Evolutionary conservation across 2,329 filamentous ascomycete species (phyloP).

Genomic region (Microsporum ferrugineum): DNA sequence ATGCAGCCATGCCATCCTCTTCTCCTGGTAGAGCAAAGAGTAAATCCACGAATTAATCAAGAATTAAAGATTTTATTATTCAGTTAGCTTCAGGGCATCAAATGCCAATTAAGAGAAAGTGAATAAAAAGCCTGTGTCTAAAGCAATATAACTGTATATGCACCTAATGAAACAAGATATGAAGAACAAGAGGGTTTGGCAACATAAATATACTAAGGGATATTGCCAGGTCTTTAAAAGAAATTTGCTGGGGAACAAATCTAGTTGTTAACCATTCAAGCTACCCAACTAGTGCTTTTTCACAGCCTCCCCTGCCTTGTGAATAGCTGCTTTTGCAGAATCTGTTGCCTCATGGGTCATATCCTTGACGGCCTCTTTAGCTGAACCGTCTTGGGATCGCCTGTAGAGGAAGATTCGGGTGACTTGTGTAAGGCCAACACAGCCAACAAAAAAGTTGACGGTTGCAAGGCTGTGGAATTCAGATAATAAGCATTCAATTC

Average conservation of each 20-base stretch:
- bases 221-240: neutral
- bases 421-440: conserved; percentile 74
- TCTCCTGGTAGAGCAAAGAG: neutral
- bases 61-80: neutral
- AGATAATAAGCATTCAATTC: neutral
- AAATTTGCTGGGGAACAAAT: neutral
- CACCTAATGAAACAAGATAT: neutral
- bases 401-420: conserved; percentile 55
- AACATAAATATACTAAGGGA: neutral
- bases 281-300: conserved; percentile 21
- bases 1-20: neutral
- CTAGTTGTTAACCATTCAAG: neutral
- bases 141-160: neutral
- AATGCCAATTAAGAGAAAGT: neutral
- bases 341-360: conserved; percentile 28
- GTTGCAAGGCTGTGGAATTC: conserved; percentile 59
- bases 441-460: conserved; percentile 95
- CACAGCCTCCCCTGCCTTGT: conserved; percentile 24
- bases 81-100: neutral
- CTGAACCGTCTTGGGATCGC: conserved; percentile 44
- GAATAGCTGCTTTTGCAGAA: conserved; percentile 25
- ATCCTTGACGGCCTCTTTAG: conserved; percentile 29
- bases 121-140: neutral
- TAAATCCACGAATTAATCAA: neutral
- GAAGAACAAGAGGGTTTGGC: neutral